phyloP scores from a whole-genome alignment of 108 stramenopile genomes.

The Schizochytrium sp. region DNA sequence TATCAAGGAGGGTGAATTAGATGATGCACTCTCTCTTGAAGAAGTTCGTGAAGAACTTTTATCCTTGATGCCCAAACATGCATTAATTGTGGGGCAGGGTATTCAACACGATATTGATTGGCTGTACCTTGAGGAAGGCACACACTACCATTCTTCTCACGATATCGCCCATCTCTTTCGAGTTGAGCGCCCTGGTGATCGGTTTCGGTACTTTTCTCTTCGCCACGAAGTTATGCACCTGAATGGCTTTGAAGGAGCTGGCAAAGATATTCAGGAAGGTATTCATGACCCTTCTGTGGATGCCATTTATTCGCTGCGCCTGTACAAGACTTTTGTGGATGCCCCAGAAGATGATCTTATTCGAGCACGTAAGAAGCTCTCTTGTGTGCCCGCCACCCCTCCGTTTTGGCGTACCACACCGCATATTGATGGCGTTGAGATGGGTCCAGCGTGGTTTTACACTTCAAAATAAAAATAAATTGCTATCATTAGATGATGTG shows the following conservation, averaged over 20 bases:
- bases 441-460: constrained; percentile 29
- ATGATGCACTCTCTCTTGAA: not conserved
- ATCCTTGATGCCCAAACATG: not conserved
- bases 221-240: constrained; percentile 48
- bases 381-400: not conserved
- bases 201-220: constrained; percentile 35
- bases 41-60: constrained; percentile 15
- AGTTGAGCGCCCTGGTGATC: not conserved
- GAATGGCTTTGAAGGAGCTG: constrained; percentile 38
- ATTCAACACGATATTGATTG: constrained; percentile 55
- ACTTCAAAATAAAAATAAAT: not conserved
- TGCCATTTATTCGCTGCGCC: constrained; percentile 41
- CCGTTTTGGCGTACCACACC: constrained; percentile 41
- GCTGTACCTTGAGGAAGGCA: constrained; percentile 10
- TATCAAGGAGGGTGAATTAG: not conserved
- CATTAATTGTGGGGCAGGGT: constrained; percentile 40
- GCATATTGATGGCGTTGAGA: not conserved
- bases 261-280: constrained; percentile 26
- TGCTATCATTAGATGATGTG: not conserved
- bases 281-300: constrained; percentile 48
- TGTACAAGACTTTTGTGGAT: not conserved
- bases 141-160: not conserved
- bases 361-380: constrained; percentile 3
- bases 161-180: constrained; percentile 33
- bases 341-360: constrained; percentile 17